Percentiles rank a stretch among this genome's conserved stretches.
These are phyloP conservation scores for Cryphonectria nitschkei DNA, from an alignment of 2,329 filamentous ascomycete genomes.

Conservation along the genomic window DNA sequence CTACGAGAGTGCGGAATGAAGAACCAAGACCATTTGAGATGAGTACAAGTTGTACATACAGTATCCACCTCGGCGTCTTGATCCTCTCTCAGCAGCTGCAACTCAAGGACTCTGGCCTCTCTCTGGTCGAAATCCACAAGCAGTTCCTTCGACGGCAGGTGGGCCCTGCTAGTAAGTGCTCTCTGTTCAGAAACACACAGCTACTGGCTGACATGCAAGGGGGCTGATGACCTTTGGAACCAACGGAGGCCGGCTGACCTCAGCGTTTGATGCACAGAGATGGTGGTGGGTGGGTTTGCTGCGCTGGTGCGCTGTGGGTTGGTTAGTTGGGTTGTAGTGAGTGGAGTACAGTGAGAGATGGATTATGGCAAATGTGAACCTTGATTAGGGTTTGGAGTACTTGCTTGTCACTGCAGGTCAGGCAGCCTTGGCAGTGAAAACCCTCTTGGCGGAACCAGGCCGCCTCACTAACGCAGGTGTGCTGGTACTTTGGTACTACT, in stretches of 20 bases:
- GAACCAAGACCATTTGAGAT: neutral
- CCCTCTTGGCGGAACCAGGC: slow-evolving; percentile 2
- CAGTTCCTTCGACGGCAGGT: neutral
- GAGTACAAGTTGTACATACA: neutral
- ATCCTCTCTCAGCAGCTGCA: neutral
- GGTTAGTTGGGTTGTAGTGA: neutral
- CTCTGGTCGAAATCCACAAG: neutral
- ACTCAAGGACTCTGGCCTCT: neutral
- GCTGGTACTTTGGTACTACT: neutral
- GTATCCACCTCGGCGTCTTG: neutral
- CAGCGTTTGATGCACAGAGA: neutral
- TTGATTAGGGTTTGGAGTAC: neutral
- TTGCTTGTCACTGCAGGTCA: no score
- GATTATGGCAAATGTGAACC: neutral
- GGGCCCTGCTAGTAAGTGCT: no score
- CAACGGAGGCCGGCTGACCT: neutral
- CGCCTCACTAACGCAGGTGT: neutral
- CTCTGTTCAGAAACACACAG: neutral
- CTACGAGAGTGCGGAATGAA: neutral
- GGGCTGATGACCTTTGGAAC: neutral
- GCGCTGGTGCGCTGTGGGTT: neutral
- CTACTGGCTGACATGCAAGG: neutral
- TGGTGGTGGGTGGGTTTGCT: neutral
- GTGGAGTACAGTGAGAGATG: neutral
- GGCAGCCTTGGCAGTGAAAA: no score